Evolutionary conservation across 306 rosid species (phyloP).

Genomic region (Acacia melanoxylon): DNA sequence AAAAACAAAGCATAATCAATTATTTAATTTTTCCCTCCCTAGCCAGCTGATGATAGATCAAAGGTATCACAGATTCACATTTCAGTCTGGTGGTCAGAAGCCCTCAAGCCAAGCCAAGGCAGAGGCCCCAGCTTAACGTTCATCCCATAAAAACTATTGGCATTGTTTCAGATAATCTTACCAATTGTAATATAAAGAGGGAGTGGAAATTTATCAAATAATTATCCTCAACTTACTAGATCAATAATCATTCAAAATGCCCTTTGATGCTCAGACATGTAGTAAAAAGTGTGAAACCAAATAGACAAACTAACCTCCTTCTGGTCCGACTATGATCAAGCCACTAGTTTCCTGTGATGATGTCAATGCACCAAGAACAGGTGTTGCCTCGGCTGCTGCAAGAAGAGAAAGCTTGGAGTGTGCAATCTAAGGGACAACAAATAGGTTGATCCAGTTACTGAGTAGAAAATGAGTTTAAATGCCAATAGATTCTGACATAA

Average conservation of each 20-base stretch:
- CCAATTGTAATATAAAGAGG: neutral
- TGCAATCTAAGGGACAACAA: conserved; percentile 52
- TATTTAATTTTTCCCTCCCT: neutral
- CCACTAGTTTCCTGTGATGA: conserved; percentile 54
- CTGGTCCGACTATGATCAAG: conserved; percentile 82
- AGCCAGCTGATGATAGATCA: conserved; percentile 15
- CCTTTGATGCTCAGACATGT: conserved; percentile 11
- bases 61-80: neutral
- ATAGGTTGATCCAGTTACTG: conserved; percentile 24
- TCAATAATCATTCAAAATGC: neutral
- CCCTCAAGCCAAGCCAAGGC: neutral
- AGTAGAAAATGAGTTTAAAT: neutral
- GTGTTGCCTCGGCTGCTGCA: conserved; percentile 77
- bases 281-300: neutral
- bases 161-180: conserved; percentile 2
- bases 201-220: conserved; percentile 1
- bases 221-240: conserved; percentile 3
- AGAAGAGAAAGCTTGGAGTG: conserved; percentile 69
- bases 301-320: conserved; percentile 70
- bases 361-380: conserved; percentile 64
- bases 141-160: neutral
- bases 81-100: neutral
- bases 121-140: neutral
- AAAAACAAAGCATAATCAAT: conserved; percentile 24
- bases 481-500: conserved; percentile 10